Evolutionary conservation across 352 stramenopile genomes (phyloP).

Genomic region (Achlya hypogyna): DNA sequence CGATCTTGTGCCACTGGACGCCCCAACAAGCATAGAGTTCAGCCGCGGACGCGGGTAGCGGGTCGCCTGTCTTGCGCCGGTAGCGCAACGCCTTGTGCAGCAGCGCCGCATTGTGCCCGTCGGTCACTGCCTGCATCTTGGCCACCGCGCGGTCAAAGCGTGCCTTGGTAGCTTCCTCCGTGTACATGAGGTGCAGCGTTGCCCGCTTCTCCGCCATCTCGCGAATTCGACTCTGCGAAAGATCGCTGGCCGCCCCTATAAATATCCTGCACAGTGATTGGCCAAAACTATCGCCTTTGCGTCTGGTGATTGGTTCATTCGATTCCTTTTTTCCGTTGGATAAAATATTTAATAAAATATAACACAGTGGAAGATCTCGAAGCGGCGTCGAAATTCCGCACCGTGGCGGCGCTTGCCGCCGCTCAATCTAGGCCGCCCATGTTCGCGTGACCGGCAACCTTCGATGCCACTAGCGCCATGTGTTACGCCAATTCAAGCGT

Average conservation of each 20-base stretch:
- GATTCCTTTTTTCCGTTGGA: too few relatives aligned
- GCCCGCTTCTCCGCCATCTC: background rate
- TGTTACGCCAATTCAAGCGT: too few relatives aligned
- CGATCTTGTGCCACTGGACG: background rate
- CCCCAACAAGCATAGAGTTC: background rate
- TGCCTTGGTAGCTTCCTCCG: background rate
- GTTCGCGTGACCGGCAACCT: too few relatives aligned
- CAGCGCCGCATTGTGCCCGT: background rate
- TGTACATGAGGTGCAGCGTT: background rate
- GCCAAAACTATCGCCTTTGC: background rate
- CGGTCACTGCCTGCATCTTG: background rate
- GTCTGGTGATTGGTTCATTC: background rate
- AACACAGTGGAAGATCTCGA: too few relatives aligned
- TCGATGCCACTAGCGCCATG: too few relatives aligned
- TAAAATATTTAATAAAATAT: too few relatives aligned
- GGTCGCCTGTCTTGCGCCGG: background rate
- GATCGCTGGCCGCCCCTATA: too few relatives aligned
- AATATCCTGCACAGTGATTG: background rate
- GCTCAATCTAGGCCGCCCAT: too few relatives aligned
- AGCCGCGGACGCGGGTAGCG: too few relatives aligned
- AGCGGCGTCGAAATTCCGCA: too few relatives aligned
- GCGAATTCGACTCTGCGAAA: background rate
- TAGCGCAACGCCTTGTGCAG: background rate
- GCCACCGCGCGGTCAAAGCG: background rate
- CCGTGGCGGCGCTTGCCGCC: too few relatives aligned